A percentile compares a stretch with the other conserved stretches of the same genome.
Conservation (phyloP, 1,284 basidiomycete genomes). For the Moesziomyces sp. region DNA sequence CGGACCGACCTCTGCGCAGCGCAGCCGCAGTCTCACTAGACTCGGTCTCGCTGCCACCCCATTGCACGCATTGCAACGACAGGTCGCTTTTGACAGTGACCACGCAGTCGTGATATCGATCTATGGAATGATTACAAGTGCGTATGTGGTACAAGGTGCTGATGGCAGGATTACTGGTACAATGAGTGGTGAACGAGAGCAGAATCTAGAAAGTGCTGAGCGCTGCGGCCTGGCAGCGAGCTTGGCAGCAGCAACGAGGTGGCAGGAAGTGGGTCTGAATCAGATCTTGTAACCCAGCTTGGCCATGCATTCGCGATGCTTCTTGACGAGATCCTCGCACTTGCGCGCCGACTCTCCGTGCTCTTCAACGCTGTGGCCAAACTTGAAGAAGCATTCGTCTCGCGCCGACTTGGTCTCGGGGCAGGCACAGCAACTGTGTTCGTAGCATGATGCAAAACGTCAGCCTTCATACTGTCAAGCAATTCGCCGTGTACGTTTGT, state of each 20-base stretch:
- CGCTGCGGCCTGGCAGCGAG: neutral
- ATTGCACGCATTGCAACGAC: too few relatives aligned
- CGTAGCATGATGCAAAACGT: too few relatives aligned
- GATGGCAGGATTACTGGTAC: constrained; percentile 16
- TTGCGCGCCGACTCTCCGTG: constrained; percentile 75
- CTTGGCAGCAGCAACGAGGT: neutral
- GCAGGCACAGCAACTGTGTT: constrained; percentile 83
- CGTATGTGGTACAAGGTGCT: constrained; percentile 31
- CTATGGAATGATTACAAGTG: neutral
- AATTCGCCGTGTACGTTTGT: constrained; percentile 52
- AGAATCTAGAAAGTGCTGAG: neutral
- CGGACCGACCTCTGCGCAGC: too few relatives aligned
- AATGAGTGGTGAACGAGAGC: constrained; percentile 8
- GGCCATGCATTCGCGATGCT: constrained; percentile 90
- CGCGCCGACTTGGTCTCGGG: constrained; percentile 89
- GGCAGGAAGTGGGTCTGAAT: neutral
- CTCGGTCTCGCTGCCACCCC: too few relatives aligned
- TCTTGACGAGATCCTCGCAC: constrained; percentile 82
- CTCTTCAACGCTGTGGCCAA: constrained; percentile 73
- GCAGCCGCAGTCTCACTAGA: too few relatives aligned
- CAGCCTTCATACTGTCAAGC: too few relatives aligned
- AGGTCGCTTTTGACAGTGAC: too few relatives aligned
- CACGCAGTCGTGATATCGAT: too few relatives aligned
- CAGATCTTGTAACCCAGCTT: constrained; percentile 69
- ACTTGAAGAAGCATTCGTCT: constrained; percentile 90